Evolutionary conservation across 768 basidiomycete genomes (phyloP).

Genomic region (Amanita muscaria): DNA sequence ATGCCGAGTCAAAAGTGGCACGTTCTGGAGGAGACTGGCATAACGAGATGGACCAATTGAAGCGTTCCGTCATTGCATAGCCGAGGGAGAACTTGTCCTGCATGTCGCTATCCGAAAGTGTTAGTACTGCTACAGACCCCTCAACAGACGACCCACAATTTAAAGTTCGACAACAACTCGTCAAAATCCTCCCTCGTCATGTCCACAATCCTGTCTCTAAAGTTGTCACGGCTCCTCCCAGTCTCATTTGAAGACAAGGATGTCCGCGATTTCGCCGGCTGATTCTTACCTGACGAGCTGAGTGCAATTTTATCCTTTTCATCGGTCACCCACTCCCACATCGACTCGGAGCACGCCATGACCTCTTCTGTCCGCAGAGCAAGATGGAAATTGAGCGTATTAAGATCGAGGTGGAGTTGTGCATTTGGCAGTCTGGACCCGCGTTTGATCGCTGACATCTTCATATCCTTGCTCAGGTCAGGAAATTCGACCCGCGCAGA

Average conservation of each 20-base stretch:
- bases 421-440: slow-evolving; percentile 43
- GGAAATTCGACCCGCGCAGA: slow-evolving; percentile 23
- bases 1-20: slow-evolving; percentile 47
- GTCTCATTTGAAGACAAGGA: slow-evolving; percentile 11
- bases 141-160: slow-evolving; percentile 39
- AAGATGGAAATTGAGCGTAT: slow-evolving; percentile 57
- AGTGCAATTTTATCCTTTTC: slow-evolving; percentile 28
- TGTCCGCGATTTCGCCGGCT: slow-evolving; percentile 7
- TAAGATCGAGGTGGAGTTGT: slow-evolving; percentile 45
- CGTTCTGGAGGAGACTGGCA: slow-evolving; percentile 38
- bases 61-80: slow-evolving; percentile 35
- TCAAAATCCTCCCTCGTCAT: slow-evolving; percentile 60
- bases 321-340: slow-evolving; percentile 70
- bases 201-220: slow-evolving; percentile 31
- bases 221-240: slow-evolving; percentile 12
- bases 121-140: background rate
- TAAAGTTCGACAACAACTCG: slow-evolving; percentile 44
- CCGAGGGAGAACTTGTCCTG: slow-evolving; percentile 44
- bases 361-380: slow-evolving; percentile 51
- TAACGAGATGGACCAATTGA: slow-evolving; percentile 37
- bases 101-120: slow-evolving; percentile 46
- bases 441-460: slow-evolving; percentile 11
- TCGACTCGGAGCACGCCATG: slow-evolving; percentile 62
- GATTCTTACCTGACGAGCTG: slow-evolving; percentile 5
- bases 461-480: slow-evolving; percentile 10